These are phyloP conservation scores for Hymenoscyphus repandus DNA, from an alignment of 2,329 filamentous ascomycete genomes.

Conservation along the genomic window DNA sequence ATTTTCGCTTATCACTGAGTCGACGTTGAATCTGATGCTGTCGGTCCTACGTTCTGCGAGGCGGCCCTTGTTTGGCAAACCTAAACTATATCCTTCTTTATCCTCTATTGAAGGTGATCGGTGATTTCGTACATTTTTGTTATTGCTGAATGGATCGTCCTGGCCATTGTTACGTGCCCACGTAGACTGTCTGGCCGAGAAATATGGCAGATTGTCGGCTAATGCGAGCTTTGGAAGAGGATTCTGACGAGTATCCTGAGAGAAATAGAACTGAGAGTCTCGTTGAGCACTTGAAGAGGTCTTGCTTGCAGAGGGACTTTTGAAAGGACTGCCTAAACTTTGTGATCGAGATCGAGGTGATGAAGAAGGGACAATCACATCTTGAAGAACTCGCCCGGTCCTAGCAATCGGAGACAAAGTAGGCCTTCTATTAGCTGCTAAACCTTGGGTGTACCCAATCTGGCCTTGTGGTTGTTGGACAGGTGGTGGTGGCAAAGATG, in stretches of 20 bases:
- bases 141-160: conserved; percentile 25
- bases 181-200: conserved; percentile 11
- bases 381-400: conserved; percentile 31
- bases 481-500: conserved; percentile 28
- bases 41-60: conserved; percentile 15
- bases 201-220: conserved; percentile 13
- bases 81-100: conserved; percentile 22
- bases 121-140: conserved; percentile 1
- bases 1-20: conserved; percentile 19
- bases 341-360: conserved; percentile 29
- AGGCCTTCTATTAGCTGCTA: conserved; percentile 15
- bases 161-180: conserved; percentile 12
- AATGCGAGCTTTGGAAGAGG: conserved; percentile 22
- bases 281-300: conserved; percentile 19
- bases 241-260: conserved; percentile 14
- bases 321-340: conserved; percentile 31
- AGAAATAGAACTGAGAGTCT: conserved; percentile 13
- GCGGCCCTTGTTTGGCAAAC: conserved; percentile 11
- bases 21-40: conserved; percentile 8
- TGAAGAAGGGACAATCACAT: conserved; percentile 27
- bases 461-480: conserved; percentile 17
- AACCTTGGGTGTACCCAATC: conserved; percentile 6
- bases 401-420: conserved; percentile 27
- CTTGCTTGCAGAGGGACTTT: conserved; percentile 26
- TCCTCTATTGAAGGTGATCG: conserved; percentile 21